Evolutionary conservation across 1,139 yeast species (phyloP).

Genomic region (Yamadazyma sp.): DNA sequence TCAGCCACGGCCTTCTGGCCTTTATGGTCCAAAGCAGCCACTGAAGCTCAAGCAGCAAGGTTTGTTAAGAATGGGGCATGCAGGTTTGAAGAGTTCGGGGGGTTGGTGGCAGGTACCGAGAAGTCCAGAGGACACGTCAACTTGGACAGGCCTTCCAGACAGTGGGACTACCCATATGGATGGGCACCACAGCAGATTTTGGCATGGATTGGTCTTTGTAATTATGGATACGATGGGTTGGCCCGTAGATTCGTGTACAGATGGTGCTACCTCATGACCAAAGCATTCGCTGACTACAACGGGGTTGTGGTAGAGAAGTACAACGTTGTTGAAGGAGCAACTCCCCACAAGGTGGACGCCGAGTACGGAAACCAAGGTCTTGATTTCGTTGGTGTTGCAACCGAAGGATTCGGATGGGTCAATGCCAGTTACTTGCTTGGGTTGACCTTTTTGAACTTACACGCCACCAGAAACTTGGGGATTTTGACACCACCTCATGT

Average conservation of each 20-base stretch:
- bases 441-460: slow-evolving; percentile 62
- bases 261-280: slow-evolving; percentile 88
- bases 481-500: slow-evolving; percentile 77
- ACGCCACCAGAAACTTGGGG: slow-evolving; percentile 78
- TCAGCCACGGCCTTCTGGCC: slow-evolving; percentile 95
- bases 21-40: slow-evolving; percentile 78
- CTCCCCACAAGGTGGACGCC: slow-evolving; percentile 91
- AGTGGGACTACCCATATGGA: slow-evolving; percentile 98
- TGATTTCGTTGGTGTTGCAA: slow-evolving; percentile 89
- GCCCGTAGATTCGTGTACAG: slow-evolving; percentile 77
- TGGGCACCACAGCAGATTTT: slow-evolving; percentile 99
- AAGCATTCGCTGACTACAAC: slow-evolving; percentile 89
- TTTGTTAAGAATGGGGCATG: slow-evolving; percentile 62
- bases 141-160: slow-evolving; percentile 76
- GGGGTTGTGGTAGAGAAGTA: slow-evolving; percentile 97
- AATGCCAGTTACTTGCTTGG: slow-evolving; percentile 85
- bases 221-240: slow-evolving; percentile 68
- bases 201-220: slow-evolving; percentile 83
- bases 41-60: slow-evolving; percentile 68
- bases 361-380: slow-evolving; percentile 98
- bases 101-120: slow-evolving; percentile 83
- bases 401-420: slow-evolving; percentile 98
- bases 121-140: slow-evolving; percentile 73
- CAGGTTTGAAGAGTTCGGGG: slow-evolving; percentile 84
- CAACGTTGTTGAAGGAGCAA: slow-evolving; percentile 79